A percentile compares a stretch with the other conserved stretches of the same genome.
These are phyloP conservation scores for Phytophthora sp. DNA, from an alignment of 352 stramenopile genomes.

Conservation along the genomic window DNA sequence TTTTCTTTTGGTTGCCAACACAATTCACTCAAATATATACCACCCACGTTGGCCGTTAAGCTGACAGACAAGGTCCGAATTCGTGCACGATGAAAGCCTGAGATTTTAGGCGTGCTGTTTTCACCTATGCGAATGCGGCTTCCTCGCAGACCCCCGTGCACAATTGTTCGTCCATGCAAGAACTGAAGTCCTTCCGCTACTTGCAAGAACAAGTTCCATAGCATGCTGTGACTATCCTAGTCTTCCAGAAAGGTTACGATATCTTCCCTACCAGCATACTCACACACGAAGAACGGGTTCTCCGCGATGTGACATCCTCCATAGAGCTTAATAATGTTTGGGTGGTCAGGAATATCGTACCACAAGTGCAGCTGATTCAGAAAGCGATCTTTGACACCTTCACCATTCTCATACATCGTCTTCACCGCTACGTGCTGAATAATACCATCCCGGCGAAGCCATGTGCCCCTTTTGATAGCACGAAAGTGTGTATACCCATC, in stretches of 20 bases:
- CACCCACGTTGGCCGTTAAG: neutral
- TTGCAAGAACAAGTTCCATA: conserved; percentile 32
- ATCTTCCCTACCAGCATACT: conserved; percentile 20
- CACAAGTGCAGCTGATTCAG: conserved; percentile 35
- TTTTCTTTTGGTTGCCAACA: conserved; percentile 28
- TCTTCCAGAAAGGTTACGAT: conserved; percentile 20
- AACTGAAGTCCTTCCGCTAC: conserved; percentile 48
- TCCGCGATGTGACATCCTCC: conserved; percentile 34
- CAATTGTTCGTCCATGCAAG: conserved; percentile 50
- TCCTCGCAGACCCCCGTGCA: conserved; percentile 82
- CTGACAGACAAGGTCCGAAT: conserved; percentile 2
- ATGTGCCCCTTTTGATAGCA: neutral
- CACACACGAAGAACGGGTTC: conserved; percentile 27
- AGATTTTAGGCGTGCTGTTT: conserved; percentile 23
- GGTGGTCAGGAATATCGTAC: conserved; percentile 26
- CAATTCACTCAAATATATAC: neutral
- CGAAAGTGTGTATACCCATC: no score
- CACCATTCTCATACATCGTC: neutral
- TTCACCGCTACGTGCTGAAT: conserved; percentile 20
- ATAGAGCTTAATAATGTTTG: conserved; percentile 32
- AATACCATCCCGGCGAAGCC: conserved; percentile 1
- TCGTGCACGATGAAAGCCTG: conserved; percentile 21
- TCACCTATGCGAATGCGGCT: conserved; percentile 74
- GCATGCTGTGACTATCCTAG: neutral
- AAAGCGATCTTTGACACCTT: neutral